Evolutionary conservation across 257 asterid genomes (phyloP).

Genomic region (Forsythia viridissima): DNA sequence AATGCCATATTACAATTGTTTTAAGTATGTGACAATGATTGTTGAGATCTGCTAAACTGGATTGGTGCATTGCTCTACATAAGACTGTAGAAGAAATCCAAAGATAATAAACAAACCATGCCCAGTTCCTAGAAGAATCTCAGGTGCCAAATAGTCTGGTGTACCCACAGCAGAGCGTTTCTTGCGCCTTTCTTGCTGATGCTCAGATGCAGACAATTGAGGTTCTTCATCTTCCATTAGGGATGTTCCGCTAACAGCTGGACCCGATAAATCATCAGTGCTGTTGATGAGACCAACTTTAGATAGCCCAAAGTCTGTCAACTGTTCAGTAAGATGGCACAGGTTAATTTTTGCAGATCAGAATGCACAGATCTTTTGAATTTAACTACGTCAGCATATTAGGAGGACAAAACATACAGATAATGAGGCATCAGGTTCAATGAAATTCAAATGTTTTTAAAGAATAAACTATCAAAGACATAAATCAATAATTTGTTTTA

Average conservation of each 20-base stretch:
- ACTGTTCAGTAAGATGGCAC: slow-evolving; percentile 50
- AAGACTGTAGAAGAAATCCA: slow-evolving; percentile 14
- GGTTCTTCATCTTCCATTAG: slow-evolving; percentile 94
- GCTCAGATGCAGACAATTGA: slow-evolving; percentile 64
- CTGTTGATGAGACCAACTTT: slow-evolving; percentile 98
- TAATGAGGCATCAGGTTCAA: slow-evolving; percentile 18
- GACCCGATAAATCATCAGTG: slow-evolving; percentile 96
- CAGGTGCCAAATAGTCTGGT: slow-evolving; percentile 99
- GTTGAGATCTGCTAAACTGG: slow-evolving; percentile 4
- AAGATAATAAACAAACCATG: slow-evolving; percentile 67
- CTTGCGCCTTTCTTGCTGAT: slow-evolving; percentile 80
- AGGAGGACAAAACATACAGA: slow-evolving; percentile 15
- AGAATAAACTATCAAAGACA: slow-evolving; percentile 5
- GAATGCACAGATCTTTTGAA: slow-evolving; percentile 19
- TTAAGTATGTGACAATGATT: neutral
- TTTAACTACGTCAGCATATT: neutral
- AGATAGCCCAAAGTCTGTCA: slow-evolving; percentile 98
- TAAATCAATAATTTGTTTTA: neutral
- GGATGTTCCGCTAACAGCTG: slow-evolving; percentile 89
- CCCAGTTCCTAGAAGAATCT: slow-evolving; percentile 99
- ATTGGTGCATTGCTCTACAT: neutral
- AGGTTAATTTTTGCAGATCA: slow-evolving; percentile 15
- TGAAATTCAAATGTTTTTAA: slow-evolving; percentile 8
- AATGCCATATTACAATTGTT: neutral
- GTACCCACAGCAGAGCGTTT: slow-evolving; percentile 99